These are phyloP conservation scores for Crithidia brevicula DNA, from an alignment of 208 protist species.

Conservation along the genomic window DNA sequence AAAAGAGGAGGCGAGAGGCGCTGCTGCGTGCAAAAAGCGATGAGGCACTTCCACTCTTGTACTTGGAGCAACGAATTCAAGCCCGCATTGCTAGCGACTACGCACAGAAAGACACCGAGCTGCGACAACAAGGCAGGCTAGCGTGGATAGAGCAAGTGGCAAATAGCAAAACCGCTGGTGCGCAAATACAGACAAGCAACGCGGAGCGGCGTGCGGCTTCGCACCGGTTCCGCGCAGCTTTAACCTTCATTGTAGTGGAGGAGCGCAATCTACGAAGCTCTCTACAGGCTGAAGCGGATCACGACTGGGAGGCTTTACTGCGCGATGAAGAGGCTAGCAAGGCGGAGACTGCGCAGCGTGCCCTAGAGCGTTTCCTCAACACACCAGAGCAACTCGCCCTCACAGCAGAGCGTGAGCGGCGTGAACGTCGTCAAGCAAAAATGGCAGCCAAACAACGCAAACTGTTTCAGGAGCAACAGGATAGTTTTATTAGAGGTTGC, in stretches of 20 bases:
- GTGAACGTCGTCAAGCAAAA: slow-evolving; percentile 36
- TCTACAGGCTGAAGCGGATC: slow-evolving; percentile 35
- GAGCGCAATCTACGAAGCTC: slow-evolving; percentile 35
- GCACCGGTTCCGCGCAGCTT: slow-evolving; percentile 47
- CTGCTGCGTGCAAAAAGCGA: slow-evolving; percentile 13
- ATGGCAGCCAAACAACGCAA: slow-evolving; percentile 34
- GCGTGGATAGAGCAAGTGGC: slow-evolving; percentile 54
- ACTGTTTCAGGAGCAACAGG: slow-evolving; percentile 59
- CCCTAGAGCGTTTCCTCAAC: slow-evolving; percentile 71
- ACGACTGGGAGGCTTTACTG: slow-evolving; percentile 23
- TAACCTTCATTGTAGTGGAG: slow-evolving; percentile 60
- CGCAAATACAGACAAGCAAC: neutral
- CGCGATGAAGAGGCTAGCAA: slow-evolving; percentile 30
- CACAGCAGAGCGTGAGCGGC: slow-evolving; percentile 49
- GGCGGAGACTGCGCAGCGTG: slow-evolving; percentile 55
- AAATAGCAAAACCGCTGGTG: neutral
- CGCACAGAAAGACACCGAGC: slow-evolving; percentile 17
- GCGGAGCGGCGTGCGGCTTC: slow-evolving; percentile 25
- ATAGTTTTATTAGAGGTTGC: slow-evolving; percentile 56
- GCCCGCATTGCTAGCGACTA: slow-evolving; percentile 21
- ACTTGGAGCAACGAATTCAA: slow-evolving; percentile 30
- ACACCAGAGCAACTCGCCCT: slow-evolving; percentile 79
- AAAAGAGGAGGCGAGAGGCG: neutral
- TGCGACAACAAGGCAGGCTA: slow-evolving; percentile 50
- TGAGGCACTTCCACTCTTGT: slow-evolving; percentile 20